phyloP scores from a whole-genome alignment of 2,329 filamentous ascomycete species.

The Emmonsiellopsis sp. region DNA sequence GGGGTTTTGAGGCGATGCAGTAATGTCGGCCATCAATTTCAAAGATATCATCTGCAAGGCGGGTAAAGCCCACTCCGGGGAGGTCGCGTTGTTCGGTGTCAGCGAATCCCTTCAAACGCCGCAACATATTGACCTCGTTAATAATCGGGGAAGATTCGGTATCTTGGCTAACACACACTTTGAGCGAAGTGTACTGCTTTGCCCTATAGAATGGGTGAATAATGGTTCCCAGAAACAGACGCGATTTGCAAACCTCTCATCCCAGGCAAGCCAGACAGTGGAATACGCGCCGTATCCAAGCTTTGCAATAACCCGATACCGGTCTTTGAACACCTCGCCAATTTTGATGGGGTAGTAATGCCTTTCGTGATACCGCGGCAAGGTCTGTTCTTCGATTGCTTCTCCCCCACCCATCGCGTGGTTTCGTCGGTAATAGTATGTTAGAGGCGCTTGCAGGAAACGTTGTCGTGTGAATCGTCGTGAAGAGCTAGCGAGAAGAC shows the following conservation, averaged over 20 bases:
- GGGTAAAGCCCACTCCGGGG: constrained; percentile 9
- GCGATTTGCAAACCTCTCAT: constrained; percentile 2
- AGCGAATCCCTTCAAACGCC: constrained; percentile 7
- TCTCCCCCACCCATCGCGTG: constrained; percentile 5
- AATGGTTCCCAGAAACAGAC: neutral
- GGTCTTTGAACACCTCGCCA: constrained; percentile 9
- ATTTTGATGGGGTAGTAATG: constrained; percentile 12
- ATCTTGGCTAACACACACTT: constrained; percentile 9
- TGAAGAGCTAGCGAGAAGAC: constrained; percentile 2
- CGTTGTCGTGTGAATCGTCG: constrained; percentile 3
- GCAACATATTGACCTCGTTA: constrained; percentile 11
- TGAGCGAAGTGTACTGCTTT: constrained; percentile 9
- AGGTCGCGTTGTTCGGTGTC: neutral
- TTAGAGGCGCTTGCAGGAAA: constrained; percentile 3
- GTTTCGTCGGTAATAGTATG: constrained; percentile 4
- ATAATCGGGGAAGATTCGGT: constrained; percentile 8
- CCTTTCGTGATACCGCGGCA: constrained; percentile 7
- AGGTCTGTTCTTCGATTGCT: constrained; percentile 11
- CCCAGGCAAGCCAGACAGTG: constrained; percentile 11
- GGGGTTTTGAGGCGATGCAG: constrained; percentile 12
- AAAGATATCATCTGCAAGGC: constrained; percentile 13
- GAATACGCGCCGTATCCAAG: constrained; percentile 13
- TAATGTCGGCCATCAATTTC: constrained; percentile 12
- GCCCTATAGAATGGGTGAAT: constrained; percentile 3
- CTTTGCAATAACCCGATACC: constrained; percentile 10